These are phyloP conservation scores for Gryganskiella cystojenkinii DNA, from an alignment of 192 early-diverging fungal species.

Conservation along the genomic window DNA sequence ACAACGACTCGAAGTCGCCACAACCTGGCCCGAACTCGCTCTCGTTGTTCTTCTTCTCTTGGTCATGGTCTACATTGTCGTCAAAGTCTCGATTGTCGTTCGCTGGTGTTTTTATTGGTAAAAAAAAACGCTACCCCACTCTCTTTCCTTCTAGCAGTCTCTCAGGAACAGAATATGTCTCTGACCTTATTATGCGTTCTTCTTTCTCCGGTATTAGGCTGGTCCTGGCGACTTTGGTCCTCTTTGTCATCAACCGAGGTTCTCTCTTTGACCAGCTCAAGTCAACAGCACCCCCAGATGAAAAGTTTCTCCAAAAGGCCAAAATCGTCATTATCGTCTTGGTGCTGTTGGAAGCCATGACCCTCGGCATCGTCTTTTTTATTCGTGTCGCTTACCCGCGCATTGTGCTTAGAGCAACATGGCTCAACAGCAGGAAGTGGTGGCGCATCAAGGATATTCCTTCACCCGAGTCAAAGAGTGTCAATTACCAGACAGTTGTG, in stretches of 20 bases:
- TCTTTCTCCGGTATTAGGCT: slow-evolving; percentile 21
- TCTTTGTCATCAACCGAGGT: slow-evolving; percentile 40
- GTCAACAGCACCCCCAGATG: neutral
- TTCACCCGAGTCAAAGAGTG: slow-evolving; percentile 8
- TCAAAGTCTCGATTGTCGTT: slow-evolving; percentile 51
- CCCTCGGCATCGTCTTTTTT: slow-evolving; percentile 28
- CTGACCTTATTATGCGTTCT: neutral
- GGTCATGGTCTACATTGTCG: slow-evolving; percentile 43
- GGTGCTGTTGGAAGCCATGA: slow-evolving; percentile 27
- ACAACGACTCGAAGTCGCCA: slow-evolving; percentile 37
- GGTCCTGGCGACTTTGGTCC: slow-evolving; percentile 47
- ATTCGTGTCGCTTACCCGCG: slow-evolving; percentile 43
- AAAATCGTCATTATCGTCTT: slow-evolving; percentile 43
- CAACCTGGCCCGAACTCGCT: slow-evolving; percentile 32
- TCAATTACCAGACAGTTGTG: slow-evolving; percentile 31
- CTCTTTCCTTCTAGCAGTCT: neutral
- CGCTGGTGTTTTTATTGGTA: slow-evolving; percentile 59
- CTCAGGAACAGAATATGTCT: neutral
- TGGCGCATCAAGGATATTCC: slow-evolving; percentile 43
- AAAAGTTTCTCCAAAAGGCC: slow-evolving; percentile 2
- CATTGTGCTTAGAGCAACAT: slow-evolving; percentile 39
- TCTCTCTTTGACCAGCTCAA: slow-evolving; percentile 20
- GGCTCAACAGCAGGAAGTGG: slow-evolving; percentile 45
- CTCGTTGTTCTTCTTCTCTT: slow-evolving; percentile 25
- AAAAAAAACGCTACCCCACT: neutral